These are phyloP conservation scores for Arabidopsis arenosa DNA, from an alignment of 345 rosid genomes.

Conservation along the genomic window DNA sequence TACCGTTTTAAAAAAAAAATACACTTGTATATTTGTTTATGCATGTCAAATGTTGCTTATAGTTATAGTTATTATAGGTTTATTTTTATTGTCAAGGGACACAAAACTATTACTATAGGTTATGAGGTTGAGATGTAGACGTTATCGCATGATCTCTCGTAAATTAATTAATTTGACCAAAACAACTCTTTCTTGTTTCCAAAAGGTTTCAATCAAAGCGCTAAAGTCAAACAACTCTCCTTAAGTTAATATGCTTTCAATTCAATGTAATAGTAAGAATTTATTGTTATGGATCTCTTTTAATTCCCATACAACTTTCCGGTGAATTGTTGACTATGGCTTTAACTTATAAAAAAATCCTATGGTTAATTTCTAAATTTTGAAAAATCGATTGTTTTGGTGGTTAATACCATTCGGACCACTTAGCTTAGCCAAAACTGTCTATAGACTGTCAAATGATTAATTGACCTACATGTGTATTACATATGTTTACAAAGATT, in stretches of 20 bases:
- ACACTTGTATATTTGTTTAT: neutral
- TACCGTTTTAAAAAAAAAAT: no score
- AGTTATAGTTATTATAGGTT: neutral
- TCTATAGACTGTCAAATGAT: neutral
- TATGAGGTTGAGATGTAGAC: constrained; percentile 15
- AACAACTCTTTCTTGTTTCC: constrained; percentile 24
- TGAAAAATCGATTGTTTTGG: neutral
- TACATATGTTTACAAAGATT: neutral
- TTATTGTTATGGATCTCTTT: neutral
- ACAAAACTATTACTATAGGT: neutral
- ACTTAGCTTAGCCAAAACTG: neutral
- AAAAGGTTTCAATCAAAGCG: constrained; percentile 7
- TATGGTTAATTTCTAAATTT: neutral
- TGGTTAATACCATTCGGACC: neutral
- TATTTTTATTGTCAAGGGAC: neutral
- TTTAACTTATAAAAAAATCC: neutral
- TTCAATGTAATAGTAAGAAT: neutral
- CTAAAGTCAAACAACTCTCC: constrained; percentile 34
- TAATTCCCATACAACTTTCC: no score
- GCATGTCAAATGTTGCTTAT: neutral
- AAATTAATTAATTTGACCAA: constrained; percentile 20
- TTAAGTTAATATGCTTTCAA: neutral
- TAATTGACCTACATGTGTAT: neutral
- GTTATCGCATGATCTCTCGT: constrained; percentile 16
- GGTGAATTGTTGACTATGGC: no score